phyloP scores from a whole-genome alignment of 23 red algal species.

The Gracilariopsis chorda region DNA sequence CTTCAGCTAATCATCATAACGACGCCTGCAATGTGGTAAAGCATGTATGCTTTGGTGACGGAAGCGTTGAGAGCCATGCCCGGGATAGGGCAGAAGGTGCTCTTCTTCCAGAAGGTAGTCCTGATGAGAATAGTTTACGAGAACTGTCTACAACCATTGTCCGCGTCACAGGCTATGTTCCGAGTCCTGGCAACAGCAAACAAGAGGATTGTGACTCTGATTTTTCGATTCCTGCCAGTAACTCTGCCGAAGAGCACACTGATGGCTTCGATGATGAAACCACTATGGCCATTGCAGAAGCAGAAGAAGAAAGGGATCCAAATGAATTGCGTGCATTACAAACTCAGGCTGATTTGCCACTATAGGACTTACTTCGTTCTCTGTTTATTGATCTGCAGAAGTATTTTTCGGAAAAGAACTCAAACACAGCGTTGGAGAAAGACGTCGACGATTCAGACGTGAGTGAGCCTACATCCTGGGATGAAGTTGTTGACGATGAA shows the following conservation, averaged over 20 bases:
- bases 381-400: slow-evolving; percentile 58
- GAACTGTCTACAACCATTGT: background rate
- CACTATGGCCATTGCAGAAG: slow-evolving; percentile 4
- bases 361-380: slow-evolving; percentile 43
- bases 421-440: background rate
- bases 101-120: background rate
- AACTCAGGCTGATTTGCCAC: slow-evolving; percentile 33
- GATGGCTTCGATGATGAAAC: background rate
- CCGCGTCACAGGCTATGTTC: background rate
- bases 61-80: background rate
- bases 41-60: background rate
- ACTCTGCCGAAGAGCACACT: background rate
- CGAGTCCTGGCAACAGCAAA: background rate
- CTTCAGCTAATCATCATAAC: background rate
- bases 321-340: background rate
- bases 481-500: slow-evolving; percentile 52
- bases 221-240: background rate
- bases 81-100: background rate
- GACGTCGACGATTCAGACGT: background rate
- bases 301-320: background rate
- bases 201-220: background rate
- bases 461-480: background rate
- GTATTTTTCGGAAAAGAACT: background rate
- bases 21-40: slow-evolving; percentile 8
- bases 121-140: background rate